Evolutionary conservation across 208 protist genomes (phyloP), one percentile per base, ranked within the genome.

Genomic region (Leishmania guyanensis): DNA sequence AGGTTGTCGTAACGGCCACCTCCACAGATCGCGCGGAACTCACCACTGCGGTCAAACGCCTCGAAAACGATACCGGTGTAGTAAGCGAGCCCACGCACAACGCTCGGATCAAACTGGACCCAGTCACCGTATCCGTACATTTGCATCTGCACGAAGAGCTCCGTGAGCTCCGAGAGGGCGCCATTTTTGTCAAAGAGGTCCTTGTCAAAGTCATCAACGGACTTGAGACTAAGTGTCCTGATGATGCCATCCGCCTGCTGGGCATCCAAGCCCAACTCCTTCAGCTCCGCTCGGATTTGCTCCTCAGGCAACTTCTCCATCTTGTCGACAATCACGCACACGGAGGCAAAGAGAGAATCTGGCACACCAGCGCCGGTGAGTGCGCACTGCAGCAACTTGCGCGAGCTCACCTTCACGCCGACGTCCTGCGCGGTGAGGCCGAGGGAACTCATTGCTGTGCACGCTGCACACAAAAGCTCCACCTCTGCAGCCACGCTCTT

Each of bases 41-140:
- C 97, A 71, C 96, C 95, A 33, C 84, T 89, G 58, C 95, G 91
- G 79, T 98, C 98, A 79, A 99, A 99, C 39, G 90, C 96, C 85
- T 99, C 98, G 86, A 99, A 99, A 5, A 99, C 98, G 75, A 99
- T 96, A 60, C 98, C 98, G 36, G 98, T 99, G 92, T 99, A 99
- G 86, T 99, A 99, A 3, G 97, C 95, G 20, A 99, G 87, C 5
- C 98, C 98, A 60, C 98, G 91, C 51, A 99, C 98, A 22, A 99
- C 96, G 73, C 92, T 98, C 36, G 96, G 96, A 84, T 98, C 97
- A 79, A 99, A 99, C 10, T 86, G 60, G 48, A 99, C 80, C 96
- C 96, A 99, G 80, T 99, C 97, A 14, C 84, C 94, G 83, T 94
- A 98, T 66, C 97, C 98, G 86, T 99, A 99, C 33, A 91, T 93